Conservation (phyloP, 306 rosid species). For the Medicago lupulina region DNA sequence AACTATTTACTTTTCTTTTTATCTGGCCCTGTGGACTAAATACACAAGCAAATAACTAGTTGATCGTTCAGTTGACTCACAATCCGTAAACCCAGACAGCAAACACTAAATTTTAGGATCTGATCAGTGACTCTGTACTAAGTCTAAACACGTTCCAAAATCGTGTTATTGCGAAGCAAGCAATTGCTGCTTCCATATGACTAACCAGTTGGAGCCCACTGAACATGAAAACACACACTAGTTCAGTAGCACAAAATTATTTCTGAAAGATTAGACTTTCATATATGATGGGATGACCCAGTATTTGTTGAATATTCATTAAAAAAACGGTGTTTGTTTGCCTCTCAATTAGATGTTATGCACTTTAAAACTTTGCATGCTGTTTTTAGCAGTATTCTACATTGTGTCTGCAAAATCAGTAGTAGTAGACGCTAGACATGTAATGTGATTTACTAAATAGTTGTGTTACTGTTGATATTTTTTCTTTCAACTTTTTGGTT, state of each 20-base stretch:
- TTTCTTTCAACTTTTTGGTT: constrained; percentile 40
- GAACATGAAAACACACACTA: neutral
- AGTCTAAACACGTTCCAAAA: constrained; percentile 4
- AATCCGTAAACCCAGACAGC: neutral
- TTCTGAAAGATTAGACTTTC: constrained; percentile 17
- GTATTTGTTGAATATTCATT: constrained; percentile 4
- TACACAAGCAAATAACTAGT: constrained; percentile 14
- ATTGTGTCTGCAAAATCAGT: constrained; percentile 1
- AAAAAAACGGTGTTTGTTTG: neutral
- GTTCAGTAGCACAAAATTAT: constrained; percentile 29
- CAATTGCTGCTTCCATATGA: neutral
- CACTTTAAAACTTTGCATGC: constrained; percentile 14
- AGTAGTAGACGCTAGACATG: constrained; percentile 15
- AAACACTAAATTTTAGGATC: neutral
- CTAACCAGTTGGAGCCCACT: neutral
- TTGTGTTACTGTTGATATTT: constrained; percentile 31
- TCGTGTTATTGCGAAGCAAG: neutral
- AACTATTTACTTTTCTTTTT: neutral
- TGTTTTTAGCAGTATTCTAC: constrained; percentile 11
- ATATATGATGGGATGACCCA: neutral
- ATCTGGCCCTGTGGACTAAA: neutral
- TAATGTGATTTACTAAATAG: constrained; percentile 11
- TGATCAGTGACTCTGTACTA: constrained; percentile 14
- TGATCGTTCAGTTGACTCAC: constrained; percentile 14
- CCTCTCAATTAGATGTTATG: constrained; percentile 6